Evolutionary conservation across 345 rosid species (phyloP).

Genomic region (Geranium brycei): DNA sequence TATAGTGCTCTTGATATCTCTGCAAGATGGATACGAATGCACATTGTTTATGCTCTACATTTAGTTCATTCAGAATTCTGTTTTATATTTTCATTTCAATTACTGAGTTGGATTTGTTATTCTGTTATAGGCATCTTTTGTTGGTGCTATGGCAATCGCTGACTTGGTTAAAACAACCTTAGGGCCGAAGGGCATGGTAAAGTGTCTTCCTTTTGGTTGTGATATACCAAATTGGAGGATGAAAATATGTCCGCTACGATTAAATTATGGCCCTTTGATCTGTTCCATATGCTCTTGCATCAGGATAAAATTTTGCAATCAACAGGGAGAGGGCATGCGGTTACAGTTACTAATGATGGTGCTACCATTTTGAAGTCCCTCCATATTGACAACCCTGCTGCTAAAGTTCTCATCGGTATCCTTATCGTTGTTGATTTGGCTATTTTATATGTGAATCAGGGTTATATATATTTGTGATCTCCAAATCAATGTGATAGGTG

Average conservation of each 20-base stretch:
- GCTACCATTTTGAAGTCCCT: slow-evolving; percentile 94
- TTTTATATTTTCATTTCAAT: neutral
- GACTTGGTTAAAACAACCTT: slow-evolving; percentile 89
- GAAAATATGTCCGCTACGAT: neutral
- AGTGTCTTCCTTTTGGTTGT: slow-evolving; percentile 3
- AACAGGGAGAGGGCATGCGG: slow-evolving; percentile 69
- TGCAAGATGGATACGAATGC: neutral
- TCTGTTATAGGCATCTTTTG: slow-evolving; percentile 57
- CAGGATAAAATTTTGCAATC: slow-evolving; percentile 97
- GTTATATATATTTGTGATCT: neutral
- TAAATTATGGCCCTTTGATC: neutral
- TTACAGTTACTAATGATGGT: slow-evolving; percentile 93
- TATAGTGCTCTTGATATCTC: neutral
- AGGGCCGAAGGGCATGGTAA: slow-evolving; percentile 98
- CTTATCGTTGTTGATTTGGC: too few species aligned
- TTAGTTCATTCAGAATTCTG: neutral
- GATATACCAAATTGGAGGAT: neutral
- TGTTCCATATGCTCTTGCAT: neutral
- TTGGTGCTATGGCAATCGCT: slow-evolving; percentile 90
- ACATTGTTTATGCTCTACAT: neutral
- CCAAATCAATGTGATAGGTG: too few species aligned
- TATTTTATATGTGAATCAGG: neutral
- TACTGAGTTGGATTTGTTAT: neutral
- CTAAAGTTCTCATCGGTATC: slow-evolving; percentile 94
- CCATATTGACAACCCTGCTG: slow-evolving; percentile 91